Conservation (phyloP, 2,329 filamentous ascomycete species). For the Clarireedia hainanense region DNA sequence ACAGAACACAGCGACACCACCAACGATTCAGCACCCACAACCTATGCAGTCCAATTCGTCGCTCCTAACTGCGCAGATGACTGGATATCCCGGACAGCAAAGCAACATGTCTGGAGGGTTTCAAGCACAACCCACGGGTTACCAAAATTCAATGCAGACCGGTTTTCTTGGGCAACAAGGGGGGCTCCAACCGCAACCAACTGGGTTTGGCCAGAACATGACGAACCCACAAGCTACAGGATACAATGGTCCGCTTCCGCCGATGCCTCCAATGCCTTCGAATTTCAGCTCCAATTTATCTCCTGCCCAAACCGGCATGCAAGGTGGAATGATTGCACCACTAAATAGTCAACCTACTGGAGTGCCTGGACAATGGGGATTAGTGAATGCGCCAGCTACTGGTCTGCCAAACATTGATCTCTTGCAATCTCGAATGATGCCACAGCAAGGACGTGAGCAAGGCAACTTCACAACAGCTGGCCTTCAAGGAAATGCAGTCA, state of each 20-base stretch:
- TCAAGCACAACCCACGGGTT: slow-evolving; percentile 38
- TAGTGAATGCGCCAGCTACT: slow-evolving; percentile 85
- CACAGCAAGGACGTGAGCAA: slow-evolving; percentile 82
- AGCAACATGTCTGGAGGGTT: slow-evolving; percentile 34
- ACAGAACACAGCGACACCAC: slow-evolving; percentile 33
- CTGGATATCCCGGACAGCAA: slow-evolving; percentile 52
- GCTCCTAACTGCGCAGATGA: slow-evolving; percentile 58
- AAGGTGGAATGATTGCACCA: slow-evolving; percentile 39
- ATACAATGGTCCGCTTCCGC: slow-evolving; percentile 71
- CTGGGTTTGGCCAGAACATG: slow-evolving; percentile 56
- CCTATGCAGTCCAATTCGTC: slow-evolving; percentile 67
- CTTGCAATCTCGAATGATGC: slow-evolving; percentile 92
- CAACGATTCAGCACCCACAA: slow-evolving; percentile 59
- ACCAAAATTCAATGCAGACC: slow-evolving; percentile 39
- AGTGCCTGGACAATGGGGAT: slow-evolving; percentile 90
- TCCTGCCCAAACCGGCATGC: slow-evolving; percentile 59
- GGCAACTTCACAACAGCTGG: slow-evolving; percentile 78
- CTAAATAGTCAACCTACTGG: slow-evolving; percentile 94
- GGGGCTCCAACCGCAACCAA: slow-evolving; percentile 59
- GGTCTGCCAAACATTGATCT: slow-evolving; percentile 92
- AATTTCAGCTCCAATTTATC: slow-evolving; percentile 54
- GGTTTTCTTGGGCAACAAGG: slow-evolving; percentile 51
- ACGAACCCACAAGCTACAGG: slow-evolving; percentile 67
- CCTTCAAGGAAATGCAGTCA: slow-evolving; percentile 85
- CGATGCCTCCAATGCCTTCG: slow-evolving; percentile 77